These are phyloP conservation scores for Erigeron canadensis DNA, from an alignment of 129 eudicot genomes.

Conservation along the genomic window DNA sequence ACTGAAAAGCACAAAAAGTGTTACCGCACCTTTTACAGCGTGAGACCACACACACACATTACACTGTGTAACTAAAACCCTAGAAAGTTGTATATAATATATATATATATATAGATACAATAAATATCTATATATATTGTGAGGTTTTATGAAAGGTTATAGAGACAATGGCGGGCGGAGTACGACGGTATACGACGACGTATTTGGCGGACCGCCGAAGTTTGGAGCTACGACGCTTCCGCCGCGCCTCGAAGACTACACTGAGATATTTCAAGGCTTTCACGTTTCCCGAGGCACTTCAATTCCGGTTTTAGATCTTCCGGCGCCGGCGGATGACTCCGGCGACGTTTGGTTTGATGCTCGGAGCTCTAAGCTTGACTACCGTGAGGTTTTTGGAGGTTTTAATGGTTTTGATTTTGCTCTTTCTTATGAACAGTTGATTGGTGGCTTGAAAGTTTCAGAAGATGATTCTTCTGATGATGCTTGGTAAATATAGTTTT, in stretches of 20 bases:
- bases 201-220: slow-evolving; percentile 77
- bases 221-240: slow-evolving; percentile 62
- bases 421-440: slow-evolving; percentile 54
- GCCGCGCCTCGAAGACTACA: slow-evolving; percentile 83
- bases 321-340: slow-evolving; percentile 36
- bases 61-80: not conserved
- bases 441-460: slow-evolving; percentile 33
- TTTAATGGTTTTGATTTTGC: slow-evolving; percentile 53
- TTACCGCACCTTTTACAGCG: slow-evolving; percentile 31
- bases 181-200: slow-evolving; percentile 79
- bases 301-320: slow-evolving; percentile 84
- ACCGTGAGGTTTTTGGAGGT: slow-evolving; percentile 72
- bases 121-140: not conserved
- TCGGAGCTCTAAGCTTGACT: slow-evolving; percentile 54
- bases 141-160: slow-evolving; percentile 43
- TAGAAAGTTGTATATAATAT: no score
- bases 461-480: slow-evolving; percentile 64
- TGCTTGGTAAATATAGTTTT: slow-evolving; percentile 53
- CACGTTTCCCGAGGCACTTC: slow-evolving; percentile 78
- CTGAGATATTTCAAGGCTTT: slow-evolving; percentile 84
- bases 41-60: slow-evolving; percentile 21
- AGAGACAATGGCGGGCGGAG: slow-evolving; percentile 39
- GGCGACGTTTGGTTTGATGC: slow-evolving; percentile 45
- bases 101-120: no score
- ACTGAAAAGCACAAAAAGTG: slow-evolving; percentile 24